phyloP scores from a whole-genome alignment of 305 asterid genomes.

The Fraxinus xanthoxyloides region DNA sequence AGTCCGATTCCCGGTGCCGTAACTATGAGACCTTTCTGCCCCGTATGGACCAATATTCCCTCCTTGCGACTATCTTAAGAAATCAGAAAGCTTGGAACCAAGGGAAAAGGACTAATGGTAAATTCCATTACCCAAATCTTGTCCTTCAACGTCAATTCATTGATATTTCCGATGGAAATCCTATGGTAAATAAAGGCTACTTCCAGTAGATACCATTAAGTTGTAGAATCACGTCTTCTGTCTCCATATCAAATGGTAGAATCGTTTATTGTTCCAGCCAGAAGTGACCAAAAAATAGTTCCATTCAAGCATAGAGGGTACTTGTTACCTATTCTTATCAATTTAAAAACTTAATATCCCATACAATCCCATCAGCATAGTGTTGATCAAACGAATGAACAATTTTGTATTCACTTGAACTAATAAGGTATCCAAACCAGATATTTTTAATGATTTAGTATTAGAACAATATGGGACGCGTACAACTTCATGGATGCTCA shows the following conservation, averaged over 20 bases:
- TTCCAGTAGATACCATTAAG: not conserved
- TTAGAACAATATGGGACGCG: not conserved
- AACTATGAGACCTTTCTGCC: conserved; percentile 34
- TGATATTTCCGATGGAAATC: not conserved
- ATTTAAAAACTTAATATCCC: not conserved
- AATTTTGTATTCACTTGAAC: not conserved
- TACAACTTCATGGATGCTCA: not conserved
- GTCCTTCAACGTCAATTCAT: conserved; percentile 13
- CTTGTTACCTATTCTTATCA: not conserved
- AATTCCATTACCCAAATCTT: conserved; percentile 24
- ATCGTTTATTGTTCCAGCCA: not conserved
- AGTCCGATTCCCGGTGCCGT: conserved; percentile 15
- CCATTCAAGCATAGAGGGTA: not conserved
- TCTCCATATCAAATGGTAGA: conserved; percentile 10
- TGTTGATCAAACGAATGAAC: not conserved
- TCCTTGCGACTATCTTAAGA: conserved; percentile 35
- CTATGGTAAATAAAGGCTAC: not conserved
- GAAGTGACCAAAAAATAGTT: conserved; percentile 2
- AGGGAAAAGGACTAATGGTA: conserved; percentile 27
- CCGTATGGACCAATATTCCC: conserved; percentile 38
- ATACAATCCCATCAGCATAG: not conserved
- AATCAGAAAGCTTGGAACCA: conserved; percentile 35
- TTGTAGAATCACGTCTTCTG: not conserved
- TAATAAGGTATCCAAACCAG: not conserved
- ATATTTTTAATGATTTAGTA: not conserved